Conservation (phyloP, 768 basidiomycete species). For the Amyloporia xantha region DNA sequence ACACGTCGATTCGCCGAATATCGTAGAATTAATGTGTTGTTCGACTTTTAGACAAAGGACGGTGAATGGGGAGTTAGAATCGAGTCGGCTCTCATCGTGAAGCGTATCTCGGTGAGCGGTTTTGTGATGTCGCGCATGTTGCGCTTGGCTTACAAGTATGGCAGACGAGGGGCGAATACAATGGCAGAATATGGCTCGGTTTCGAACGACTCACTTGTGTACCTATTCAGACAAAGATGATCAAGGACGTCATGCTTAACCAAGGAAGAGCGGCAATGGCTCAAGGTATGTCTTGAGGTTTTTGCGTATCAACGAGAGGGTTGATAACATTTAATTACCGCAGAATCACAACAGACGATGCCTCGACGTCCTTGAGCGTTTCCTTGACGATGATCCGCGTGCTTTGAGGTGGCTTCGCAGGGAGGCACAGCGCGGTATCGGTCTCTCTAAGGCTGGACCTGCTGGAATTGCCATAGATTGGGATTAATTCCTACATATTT, state of each 20-base stretch:
- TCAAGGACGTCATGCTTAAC: conserved; percentile 79
- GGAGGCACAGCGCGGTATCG: conserved; percentile 71
- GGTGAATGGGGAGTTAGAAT: conserved; percentile 88
- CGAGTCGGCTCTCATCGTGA: conserved; percentile 79
- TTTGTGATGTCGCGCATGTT: conserved; percentile 7
- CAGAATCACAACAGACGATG: conserved; percentile 80
- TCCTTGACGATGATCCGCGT: conserved; percentile 70
- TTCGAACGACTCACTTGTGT: conserved; percentile 93
- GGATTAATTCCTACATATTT: conserved; percentile 37
- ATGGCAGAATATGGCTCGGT: conserved; percentile 75
- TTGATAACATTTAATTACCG: not conserved
- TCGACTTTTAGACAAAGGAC: conserved; percentile 47
- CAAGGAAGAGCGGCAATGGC: conserved; percentile 82
- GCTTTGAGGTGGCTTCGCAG: conserved; percentile 76
- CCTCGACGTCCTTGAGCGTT: conserved; percentile 53
- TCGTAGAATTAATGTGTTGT: not conserved
- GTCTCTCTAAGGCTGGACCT: conserved; percentile 54
- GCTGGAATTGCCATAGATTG: conserved; percentile 76
- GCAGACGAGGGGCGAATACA: conserved; percentile 67
- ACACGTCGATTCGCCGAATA: not conserved
- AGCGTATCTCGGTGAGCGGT: conserved; percentile 46
- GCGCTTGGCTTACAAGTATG: not conserved
- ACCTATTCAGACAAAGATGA: conserved; percentile 88
- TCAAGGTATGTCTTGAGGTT: conserved; percentile 58
- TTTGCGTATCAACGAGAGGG: not conserved